Evolutionary conservation across 2,329 filamentous ascomycete species (phyloP).

Genomic region (Ilyonectria robusta): DNA sequence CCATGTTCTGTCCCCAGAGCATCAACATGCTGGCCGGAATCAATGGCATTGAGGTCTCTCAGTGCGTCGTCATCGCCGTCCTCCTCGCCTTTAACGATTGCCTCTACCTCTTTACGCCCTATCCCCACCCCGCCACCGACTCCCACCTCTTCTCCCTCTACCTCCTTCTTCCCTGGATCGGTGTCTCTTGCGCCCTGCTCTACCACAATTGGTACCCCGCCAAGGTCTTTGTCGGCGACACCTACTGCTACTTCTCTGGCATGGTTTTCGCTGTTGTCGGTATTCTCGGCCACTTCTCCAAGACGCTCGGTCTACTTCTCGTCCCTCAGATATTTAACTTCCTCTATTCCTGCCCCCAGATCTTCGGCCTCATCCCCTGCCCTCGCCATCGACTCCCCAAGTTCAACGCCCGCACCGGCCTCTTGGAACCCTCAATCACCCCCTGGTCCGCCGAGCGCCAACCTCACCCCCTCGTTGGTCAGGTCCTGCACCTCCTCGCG

Average conservation of each 20-base stretch:
- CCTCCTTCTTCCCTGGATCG: constrained; percentile 93
- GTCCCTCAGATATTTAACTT: constrained; percentile 98
- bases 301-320: constrained; percentile 91
- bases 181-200: constrained; percentile 88
- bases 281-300: constrained; percentile 97
- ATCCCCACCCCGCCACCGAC: constrained; percentile 94
- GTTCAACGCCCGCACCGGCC: constrained; percentile 87
- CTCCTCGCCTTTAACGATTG: constrained; percentile 89
- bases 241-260: constrained; percentile 99
- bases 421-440: constrained; percentile 89
- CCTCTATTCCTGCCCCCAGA: constrained; percentile 90
- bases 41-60: constrained; percentile 96
- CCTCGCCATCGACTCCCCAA: constrained; percentile 91
- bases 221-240: constrained; percentile 96
- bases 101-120: constrained; percentile 86
- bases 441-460: constrained; percentile 79
- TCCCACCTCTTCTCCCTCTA: constrained; percentile 97
- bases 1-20: constrained; percentile 98
- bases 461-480: constrained; percentile 74
- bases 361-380: constrained; percentile 92
- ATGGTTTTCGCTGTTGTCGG: constrained; percentile 99
- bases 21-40: constrained; percentile 99
- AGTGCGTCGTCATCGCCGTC: constrained; percentile 90
- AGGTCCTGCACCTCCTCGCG: constrained; percentile 77
- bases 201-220: constrained; percentile 97